Conservation (phyloP, 1,139 yeast species). For the Torulaspora globosa region DNA sequence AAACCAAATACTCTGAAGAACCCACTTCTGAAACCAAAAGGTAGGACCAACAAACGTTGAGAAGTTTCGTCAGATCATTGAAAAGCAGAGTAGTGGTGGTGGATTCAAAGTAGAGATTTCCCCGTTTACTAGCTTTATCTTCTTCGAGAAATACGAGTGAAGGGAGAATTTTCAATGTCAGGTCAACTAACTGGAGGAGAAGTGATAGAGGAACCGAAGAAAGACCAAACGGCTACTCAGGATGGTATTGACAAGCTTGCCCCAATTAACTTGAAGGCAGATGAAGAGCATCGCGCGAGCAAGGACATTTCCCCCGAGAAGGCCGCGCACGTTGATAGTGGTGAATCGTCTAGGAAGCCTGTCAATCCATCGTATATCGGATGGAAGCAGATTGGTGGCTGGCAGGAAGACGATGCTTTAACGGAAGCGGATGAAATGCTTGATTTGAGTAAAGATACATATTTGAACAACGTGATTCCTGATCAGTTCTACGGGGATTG, state of each 20-base stretch:
- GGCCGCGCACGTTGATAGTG: slow-evolving; percentile 38
- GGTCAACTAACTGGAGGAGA: slow-evolving; percentile 11
- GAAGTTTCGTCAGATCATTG: not conserved
- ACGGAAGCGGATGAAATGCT: slow-evolving; percentile 65
- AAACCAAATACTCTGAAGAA: not conserved
- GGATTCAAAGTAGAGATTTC: not conserved
- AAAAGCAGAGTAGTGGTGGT: not conserved
- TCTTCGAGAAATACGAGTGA: not conserved
- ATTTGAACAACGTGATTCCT: slow-evolving; percentile 68
- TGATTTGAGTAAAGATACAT: slow-evolving; percentile 64
- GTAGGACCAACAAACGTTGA: not conserved
- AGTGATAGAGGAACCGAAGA: slow-evolving; percentile 12
- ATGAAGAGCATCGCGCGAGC: slow-evolving; percentile 15
- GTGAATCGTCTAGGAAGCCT: slow-evolving; percentile 41
- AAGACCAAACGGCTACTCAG: slow-evolving; percentile 17
- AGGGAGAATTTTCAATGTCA: slow-evolving; percentile 3
- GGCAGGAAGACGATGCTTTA: slow-evolving; percentile 64
- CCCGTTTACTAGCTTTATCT: not conserved
- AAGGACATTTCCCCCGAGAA: slow-evolving; percentile 32
- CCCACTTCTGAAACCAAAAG: not conserved
- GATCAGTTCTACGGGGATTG: slow-evolving; percentile 83
- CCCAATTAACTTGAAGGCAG: slow-evolving; percentile 16
- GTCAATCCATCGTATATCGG: slow-evolving; percentile 72
- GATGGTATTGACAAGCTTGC: slow-evolving; percentile 20
- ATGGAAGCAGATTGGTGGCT: slow-evolving; percentile 92